Conservation (phyloP, 345 rosid genomes). For the Pistacia atlantica region DNA sequence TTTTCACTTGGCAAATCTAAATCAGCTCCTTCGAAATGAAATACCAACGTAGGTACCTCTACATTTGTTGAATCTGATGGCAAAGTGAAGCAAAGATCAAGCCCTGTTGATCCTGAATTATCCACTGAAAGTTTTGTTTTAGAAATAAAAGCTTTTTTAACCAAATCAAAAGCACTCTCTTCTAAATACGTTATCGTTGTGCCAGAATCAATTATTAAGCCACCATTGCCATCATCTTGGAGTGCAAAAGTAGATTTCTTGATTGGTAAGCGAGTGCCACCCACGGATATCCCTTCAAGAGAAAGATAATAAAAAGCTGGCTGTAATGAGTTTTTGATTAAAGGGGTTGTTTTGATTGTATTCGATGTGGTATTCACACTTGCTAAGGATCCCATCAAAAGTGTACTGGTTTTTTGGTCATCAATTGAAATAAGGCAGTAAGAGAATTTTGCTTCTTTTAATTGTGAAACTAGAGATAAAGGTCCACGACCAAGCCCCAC, state of each 20-base stretch:
- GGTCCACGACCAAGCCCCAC: slow-evolving; percentile 92
- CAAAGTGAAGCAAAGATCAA: slow-evolving; percentile 76
- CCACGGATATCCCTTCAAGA: slow-evolving; percentile 84
- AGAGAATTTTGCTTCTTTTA: slow-evolving; percentile 71
- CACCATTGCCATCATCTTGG: slow-evolving; percentile 76
- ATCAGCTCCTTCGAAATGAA: slow-evolving; percentile 79
- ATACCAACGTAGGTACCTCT: slow-evolving; percentile 63
- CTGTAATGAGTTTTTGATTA: slow-evolving; percentile 63
- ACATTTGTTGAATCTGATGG: slow-evolving; percentile 39
- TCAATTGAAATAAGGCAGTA: slow-evolving; percentile 81
- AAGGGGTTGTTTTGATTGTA: slow-evolving; percentile 47
- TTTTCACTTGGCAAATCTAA: slow-evolving; percentile 82
- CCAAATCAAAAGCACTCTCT: slow-evolving; percentile 46
- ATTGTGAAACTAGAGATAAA: slow-evolving; percentile 76
- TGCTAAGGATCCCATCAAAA: slow-evolving; percentile 66
- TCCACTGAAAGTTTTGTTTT: slow-evolving; percentile 53
- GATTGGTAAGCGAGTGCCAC: slow-evolving; percentile 58
- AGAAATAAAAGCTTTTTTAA: slow-evolving; percentile 57
- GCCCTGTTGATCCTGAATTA: slow-evolving; percentile 60
- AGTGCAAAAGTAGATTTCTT: slow-evolving; percentile 64
- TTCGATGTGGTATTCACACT: slow-evolving; percentile 11
- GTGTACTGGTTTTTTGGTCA: slow-evolving; percentile 53
- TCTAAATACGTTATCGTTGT: slow-evolving; percentile 84
- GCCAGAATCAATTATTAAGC: slow-evolving; percentile 90
- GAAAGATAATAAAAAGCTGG: slow-evolving; percentile 92